Base-by-base conservation (phyloP, 192 early-diverging fungal genomes). In the Mortierella hygrophila region DNA sequence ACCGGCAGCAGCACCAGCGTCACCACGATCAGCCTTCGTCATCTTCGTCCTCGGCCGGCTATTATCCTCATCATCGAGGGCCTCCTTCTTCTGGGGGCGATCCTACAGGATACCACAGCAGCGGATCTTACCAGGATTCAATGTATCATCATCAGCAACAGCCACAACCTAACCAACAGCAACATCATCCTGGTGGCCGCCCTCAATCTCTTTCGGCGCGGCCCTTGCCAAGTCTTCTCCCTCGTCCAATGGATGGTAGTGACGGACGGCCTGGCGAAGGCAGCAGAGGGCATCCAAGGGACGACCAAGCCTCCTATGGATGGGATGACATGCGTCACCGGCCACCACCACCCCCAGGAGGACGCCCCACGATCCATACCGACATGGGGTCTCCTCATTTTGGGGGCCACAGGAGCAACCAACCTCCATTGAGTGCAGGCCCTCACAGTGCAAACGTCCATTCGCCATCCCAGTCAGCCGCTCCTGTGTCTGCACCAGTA, bases 141-240 rank as follows among this genome's bases (percentile, higher is more conserved):
- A 65, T 65, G 60, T 65, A 65, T 65, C 72, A 75, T 57, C 26
- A 23, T 46, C 81, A 72, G 20, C 80, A 76, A 35, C 68, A 75
- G 52, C 79, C 63, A 20, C 20, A 18, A 52, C 49, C 49, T 6
- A 52, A 52, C 44, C 44, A 46, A 49, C 73, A 69, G n/a, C 29
- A 69, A 3, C 42, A 47, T 18, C 42, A 70, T 21, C 60, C 72
- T 42, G 72, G 72, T 13, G 29, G 60, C 32, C 60, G 29, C 11
- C 60, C 29, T 32, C 60, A 65, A 10, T 32, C 60, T 32, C 60
- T 65, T 29, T 65, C 60, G 3, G 54, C 69, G 20, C 46, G 80
- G 1, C 47, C 80, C 8, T 68, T 81, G 29, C 70, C 73, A 23
- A 81, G 40, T 32, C 73, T 81, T 38, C 55, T 81, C 13, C 80